Conservation (phyloP, 257 asterid species). For the Solanum phureja region DNA sequence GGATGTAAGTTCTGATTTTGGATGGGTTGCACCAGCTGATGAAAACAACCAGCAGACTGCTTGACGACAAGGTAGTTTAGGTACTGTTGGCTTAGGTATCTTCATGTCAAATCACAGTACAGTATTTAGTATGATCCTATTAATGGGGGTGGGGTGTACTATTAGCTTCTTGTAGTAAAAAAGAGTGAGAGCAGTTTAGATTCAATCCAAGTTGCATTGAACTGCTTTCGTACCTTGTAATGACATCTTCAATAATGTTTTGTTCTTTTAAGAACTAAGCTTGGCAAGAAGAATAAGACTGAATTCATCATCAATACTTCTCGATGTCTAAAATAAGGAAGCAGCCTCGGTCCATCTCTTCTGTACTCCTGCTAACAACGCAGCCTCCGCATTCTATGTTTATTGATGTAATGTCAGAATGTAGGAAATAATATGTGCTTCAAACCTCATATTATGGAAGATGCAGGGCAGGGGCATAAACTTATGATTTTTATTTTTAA, state of each 20-base stretch:
- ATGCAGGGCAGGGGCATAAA: not conserved
- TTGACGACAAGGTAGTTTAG: not conserved
- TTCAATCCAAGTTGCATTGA: not conserved
- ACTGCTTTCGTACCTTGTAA: not conserved
- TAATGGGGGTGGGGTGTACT: not conserved
- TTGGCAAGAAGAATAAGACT: not conserved
- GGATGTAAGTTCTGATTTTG: constrained; percentile 37
- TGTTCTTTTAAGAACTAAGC: not conserved
- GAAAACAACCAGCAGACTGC: not conserved
- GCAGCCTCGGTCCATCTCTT: not conserved
- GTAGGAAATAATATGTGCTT: not conserved
- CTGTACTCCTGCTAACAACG: not conserved
- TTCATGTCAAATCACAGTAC: not conserved
- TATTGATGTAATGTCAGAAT: not conserved
- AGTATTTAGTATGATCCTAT: not conserved
- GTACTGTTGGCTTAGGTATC: not conserved
- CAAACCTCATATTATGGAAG: not conserved
- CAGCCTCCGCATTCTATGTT: not conserved
- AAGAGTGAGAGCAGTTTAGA: not conserved
- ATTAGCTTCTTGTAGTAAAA: not conserved
- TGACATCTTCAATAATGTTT: not conserved
- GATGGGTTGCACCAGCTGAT: constrained; percentile 5
- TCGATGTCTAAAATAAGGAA: not conserved
- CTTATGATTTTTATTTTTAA: not conserved
- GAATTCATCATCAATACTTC: not conserved